Percentiles rank a stretch among this genome's conserved stretches.
Conservation (phyloP, 2,329 filamentous ascomycete genomes). For the Aspergillus transmontanensis region DNA sequence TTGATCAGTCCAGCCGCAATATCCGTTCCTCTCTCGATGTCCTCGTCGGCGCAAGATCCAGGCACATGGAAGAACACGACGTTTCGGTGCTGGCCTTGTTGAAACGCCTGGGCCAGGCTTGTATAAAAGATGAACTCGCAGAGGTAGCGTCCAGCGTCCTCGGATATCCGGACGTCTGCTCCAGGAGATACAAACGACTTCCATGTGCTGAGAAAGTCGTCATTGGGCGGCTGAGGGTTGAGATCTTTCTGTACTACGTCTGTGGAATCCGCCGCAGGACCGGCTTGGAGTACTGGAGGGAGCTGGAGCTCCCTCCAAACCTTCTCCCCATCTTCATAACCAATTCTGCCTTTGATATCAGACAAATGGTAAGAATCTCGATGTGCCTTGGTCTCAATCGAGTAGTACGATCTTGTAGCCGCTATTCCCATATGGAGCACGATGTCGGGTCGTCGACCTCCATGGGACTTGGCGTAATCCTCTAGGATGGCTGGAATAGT, state of each 20-base stretch:
- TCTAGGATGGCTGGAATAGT: constrained; percentile 66
- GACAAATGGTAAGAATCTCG: constrained; percentile 70
- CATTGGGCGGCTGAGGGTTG: constrained; percentile 34
- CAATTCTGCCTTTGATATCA: constrained; percentile 65
- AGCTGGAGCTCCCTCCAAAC: constrained; percentile 55
- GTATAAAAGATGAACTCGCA: constrained; percentile 80
- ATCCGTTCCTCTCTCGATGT: constrained; percentile 42
- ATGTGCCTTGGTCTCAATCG: constrained; percentile 70
- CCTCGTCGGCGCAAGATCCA: constrained; percentile 54
- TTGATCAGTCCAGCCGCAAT: constrained; percentile 48
- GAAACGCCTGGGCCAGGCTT: constrained; percentile 55
- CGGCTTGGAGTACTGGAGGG: constrained; percentile 57
- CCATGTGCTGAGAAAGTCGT: constrained; percentile 39
- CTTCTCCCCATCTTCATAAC: constrained; percentile 50
- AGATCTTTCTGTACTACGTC: constrained; percentile 6
- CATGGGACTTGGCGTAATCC: constrained; percentile 42
- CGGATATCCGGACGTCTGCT: constrained; percentile 58
- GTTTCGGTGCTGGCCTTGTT: constrained; percentile 36
- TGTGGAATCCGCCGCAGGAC: constrained; percentile 26
- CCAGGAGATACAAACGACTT: constrained; percentile 31
- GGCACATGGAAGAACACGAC: constrained; percentile 76
- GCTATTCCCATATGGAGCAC: constrained; percentile 82
- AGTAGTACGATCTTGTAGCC: constrained; percentile 64
- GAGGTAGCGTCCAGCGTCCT: constrained; percentile 71
- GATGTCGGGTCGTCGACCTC: constrained; percentile 59